These are phyloP conservation scores for Alloteropsis angusta DNA, from an alignment of 202 grass and related monocot species.

Conservation along the genomic window DNA sequence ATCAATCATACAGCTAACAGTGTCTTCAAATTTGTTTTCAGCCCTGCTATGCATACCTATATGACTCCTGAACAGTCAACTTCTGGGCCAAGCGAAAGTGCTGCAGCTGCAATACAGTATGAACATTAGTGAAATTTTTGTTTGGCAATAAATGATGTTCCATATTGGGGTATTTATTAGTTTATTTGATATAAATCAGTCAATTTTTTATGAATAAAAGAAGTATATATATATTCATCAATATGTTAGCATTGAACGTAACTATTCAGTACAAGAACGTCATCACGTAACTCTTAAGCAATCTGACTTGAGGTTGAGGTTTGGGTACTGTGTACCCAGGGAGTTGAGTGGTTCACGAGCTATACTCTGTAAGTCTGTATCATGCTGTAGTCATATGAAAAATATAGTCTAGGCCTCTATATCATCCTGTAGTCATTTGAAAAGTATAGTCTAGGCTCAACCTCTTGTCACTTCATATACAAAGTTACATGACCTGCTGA, in stretches of 20 bases:
- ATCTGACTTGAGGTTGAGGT: not conserved
- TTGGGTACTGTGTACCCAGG: not conserved
- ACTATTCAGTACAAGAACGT: not conserved
- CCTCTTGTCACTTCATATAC: not conserved
- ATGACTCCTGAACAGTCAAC: not conserved
- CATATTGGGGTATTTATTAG: not conserved
- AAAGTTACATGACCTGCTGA: not conserved
- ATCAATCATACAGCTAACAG: conserved; percentile 36
- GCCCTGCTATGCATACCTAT: not conserved
- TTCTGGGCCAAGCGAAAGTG: not conserved
- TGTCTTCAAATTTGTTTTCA: conserved; percentile 20
- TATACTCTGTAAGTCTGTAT: not conserved
- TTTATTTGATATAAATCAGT: not conserved
- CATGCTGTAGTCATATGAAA: not conserved
- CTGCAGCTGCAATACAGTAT: not conserved
- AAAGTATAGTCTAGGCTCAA: conserved; percentile 5
- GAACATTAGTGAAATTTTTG: not conserved
- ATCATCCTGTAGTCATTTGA: not conserved
- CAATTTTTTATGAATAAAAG: not conserved
- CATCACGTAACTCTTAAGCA: not conserved
- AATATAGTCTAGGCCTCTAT: not conserved
- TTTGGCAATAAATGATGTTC: not conserved
- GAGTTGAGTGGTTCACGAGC: not conserved
- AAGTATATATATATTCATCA: not conserved
- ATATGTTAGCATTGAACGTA: not conserved